phyloP scores from a whole-genome alignment of 2,329 filamentous ascomycete species.

The Parastagonospora nodorum region DNA sequence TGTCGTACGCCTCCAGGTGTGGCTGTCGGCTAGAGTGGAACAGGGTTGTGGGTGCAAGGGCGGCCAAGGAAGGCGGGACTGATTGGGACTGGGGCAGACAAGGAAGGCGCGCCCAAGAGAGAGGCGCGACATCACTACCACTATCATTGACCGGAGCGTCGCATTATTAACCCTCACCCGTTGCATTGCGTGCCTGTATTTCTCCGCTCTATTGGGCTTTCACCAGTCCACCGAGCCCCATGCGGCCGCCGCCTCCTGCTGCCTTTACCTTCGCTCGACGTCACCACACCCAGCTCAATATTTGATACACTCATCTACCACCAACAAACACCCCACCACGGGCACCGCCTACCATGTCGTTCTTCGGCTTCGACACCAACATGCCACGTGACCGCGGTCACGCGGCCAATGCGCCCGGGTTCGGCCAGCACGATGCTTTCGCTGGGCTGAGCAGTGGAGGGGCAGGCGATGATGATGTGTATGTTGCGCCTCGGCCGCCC shows the following conservation, averaged over 20 bases:
- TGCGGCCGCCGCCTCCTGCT: constrained; percentile 11
- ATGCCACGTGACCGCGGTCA: constrained; percentile 68
- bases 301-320: constrained; percentile 3
- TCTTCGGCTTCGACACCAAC: constrained; percentile 84
- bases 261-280: constrained; percentile 17
- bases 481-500: constrained; percentile 35
- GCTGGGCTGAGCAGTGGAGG: constrained; percentile 70
- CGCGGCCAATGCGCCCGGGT: constrained; percentile 73
- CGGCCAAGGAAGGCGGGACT: background rate
- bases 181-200: too few relatives aligned
- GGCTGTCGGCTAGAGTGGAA: constrained; percentile 13
- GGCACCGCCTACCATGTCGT: constrained; percentile 68
- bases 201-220: background rate
- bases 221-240: constrained; percentile 1
- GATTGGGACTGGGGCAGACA: too few relatives aligned
- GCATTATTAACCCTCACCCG: too few relatives aligned
- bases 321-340: background rate
- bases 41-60: constrained; percentile 2
- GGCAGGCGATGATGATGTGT: constrained; percentile 64
- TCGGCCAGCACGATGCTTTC: constrained; percentile 89
- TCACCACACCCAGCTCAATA: constrained; percentile 17
- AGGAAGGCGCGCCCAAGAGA: too few relatives aligned
- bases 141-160: too few relatives aligned
- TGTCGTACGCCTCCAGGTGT: constrained; percentile 14
- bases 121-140: too few relatives aligned